Evolutionary conservation across 768 basidiomycete species (phyloP).

Genomic region (Ramaria sp.): DNA sequence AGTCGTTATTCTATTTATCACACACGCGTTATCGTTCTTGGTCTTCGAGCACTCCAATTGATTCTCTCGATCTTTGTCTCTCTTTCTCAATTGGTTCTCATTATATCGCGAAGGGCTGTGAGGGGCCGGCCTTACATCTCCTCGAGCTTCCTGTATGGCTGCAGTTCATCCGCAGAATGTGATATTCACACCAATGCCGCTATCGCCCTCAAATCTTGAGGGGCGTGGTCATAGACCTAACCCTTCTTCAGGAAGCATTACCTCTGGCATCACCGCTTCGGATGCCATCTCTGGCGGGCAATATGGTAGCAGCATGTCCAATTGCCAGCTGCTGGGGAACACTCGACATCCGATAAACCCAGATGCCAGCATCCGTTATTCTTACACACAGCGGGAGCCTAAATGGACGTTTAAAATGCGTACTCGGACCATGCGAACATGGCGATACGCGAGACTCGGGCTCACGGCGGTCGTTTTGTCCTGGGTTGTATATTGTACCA

Average conservation of each 20-base stretch:
- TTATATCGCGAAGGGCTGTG: not conserved
- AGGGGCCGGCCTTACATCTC: not conserved
- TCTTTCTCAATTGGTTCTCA: not conserved
- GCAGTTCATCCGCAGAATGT: slow-evolving; percentile 49
- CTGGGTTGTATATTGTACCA: slow-evolving; percentile 53
- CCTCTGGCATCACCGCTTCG: slow-evolving; percentile 20
- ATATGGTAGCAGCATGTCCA: slow-evolving; percentile 23
- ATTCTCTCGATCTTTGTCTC: not conserved
- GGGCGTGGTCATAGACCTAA: not conserved
- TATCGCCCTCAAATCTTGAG: slow-evolving; percentile 7
- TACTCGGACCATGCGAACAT: not conserved
- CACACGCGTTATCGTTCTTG: no score
- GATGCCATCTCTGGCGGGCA: slow-evolving; percentile 18
- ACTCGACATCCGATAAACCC: not conserved
- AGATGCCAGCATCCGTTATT: slow-evolving; percentile 13
- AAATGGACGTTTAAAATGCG: not conserved
- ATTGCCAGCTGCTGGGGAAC: slow-evolving; percentile 9
- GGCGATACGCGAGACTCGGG: not conserved
- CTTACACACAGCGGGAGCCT: slow-evolving; percentile 10
- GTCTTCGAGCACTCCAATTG: not conserved
- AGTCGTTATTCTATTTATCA: no score
- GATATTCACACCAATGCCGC: slow-evolving; percentile 30
- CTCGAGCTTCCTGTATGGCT: slow-evolving; percentile 32
- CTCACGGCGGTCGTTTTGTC: slow-evolving; percentile 6
- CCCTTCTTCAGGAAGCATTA: slow-evolving; percentile 14